These are phyloP conservation scores for Fraxinus velutina DNA, from an alignment of 305 asterid species.

Conservation along the genomic window DNA sequence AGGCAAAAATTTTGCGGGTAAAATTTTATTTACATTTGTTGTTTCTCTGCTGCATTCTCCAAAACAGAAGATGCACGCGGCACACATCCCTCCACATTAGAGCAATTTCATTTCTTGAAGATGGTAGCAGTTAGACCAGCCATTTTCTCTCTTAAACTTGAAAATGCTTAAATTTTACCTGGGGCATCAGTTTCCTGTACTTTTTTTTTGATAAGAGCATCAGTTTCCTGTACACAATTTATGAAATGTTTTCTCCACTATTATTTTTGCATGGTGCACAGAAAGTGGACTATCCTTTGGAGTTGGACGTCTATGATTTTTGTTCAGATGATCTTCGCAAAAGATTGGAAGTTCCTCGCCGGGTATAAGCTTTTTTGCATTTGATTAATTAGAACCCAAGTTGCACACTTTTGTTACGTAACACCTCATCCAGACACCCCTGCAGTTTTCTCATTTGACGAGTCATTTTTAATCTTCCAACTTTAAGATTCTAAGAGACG, in stretches of 20 bases:
- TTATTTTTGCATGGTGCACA: slow-evolving; percentile 28
- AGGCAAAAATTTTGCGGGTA: slow-evolving; percentile 98
- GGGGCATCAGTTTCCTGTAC: background rate
- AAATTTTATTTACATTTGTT: slow-evolving; percentile 10
- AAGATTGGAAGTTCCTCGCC: slow-evolving; percentile 83
- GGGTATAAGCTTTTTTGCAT: slow-evolving; percentile 45
- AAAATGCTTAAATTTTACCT: background rate
- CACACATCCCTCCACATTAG: background rate
- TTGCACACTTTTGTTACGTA: slow-evolving; percentile 1
- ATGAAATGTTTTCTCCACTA: background rate
- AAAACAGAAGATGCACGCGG: background rate
- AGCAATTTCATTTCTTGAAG: slow-evolving; percentile 20
- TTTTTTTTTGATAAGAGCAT: background rate
- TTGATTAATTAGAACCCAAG: slow-evolving; percentile 12
- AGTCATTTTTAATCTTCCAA: slow-evolving; percentile 19
- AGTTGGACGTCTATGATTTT: slow-evolving; percentile 81
- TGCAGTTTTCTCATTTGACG: slow-evolving; percentile 5
- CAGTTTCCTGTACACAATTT: background rate
- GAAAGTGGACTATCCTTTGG: slow-evolving; percentile 98
- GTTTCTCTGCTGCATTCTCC: background rate
- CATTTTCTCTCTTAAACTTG: slow-evolving; percentile 1
- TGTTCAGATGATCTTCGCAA: slow-evolving; percentile 89
- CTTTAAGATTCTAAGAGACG: slow-evolving; percentile 75
- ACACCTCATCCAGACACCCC: slow-evolving; percentile 4
- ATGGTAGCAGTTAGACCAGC: slow-evolving; percentile 3